Conservation (phyloP, 106 monocot species). For the Apostasia shenzhenica region DNA sequence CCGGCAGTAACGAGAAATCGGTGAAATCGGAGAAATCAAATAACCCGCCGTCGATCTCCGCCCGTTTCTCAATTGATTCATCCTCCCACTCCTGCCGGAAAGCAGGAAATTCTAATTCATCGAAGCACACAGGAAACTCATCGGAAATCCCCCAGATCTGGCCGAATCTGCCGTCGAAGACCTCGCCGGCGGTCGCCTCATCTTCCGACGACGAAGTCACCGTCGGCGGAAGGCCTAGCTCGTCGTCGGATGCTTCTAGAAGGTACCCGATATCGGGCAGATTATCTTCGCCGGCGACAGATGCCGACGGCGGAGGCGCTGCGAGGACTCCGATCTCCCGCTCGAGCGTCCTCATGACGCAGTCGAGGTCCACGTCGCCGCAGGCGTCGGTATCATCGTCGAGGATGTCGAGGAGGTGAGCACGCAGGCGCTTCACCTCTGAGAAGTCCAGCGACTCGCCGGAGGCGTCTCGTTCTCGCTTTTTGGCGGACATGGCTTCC, state of each 20-base stretch:
- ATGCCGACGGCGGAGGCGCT: neutral
- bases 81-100: no score
- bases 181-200: no score
- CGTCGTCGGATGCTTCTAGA: conserved; percentile 47
- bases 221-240: conserved; percentile 51
- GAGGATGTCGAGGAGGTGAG: conserved; percentile 13
- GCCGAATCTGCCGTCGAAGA: no score
- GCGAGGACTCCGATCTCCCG: conserved; percentile 22
- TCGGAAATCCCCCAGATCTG: no score
- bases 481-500: neutral
- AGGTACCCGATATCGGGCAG: conserved; percentile 33
- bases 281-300: no score
- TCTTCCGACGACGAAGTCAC: neutral
- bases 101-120: no score
- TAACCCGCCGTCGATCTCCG: no score
- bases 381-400: conserved; percentile 14
- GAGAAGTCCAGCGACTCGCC: neutral
- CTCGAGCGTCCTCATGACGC: conserved; percentile 40
- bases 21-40: no score
- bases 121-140: no score
- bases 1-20: no score
- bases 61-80: no score
- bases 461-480: neutral
- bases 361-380: conserved; percentile 18
- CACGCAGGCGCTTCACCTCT: conserved; percentile 13